A percentile compares a stretch with the other conserved stretches of the same genome.
Conservation (phyloP, 352 stramenopile genomes). For the Phytopythium helicoides region DNA sequence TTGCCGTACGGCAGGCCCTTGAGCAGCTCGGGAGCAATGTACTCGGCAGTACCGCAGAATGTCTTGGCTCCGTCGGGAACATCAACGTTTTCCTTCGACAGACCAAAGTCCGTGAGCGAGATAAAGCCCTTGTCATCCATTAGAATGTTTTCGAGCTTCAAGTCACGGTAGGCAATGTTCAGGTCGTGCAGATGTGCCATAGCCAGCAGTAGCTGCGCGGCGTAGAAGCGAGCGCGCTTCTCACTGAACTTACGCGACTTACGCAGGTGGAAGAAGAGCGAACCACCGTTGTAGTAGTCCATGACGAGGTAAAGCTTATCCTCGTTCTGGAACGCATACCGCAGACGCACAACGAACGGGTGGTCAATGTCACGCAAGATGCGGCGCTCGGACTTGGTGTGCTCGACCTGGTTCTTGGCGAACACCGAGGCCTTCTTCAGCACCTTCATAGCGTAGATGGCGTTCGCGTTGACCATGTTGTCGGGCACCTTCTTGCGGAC, state of each 20-base stretch:
- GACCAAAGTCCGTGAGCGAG: slow-evolving; percentile 90
- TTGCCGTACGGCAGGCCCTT: slow-evolving; percentile 89
- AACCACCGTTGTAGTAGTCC: slow-evolving; percentile 92
- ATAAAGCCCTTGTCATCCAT: slow-evolving; percentile 95
- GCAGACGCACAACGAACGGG: slow-evolving; percentile 91
- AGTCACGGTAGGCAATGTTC: slow-evolving; percentile 92
- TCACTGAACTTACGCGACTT: slow-evolving; percentile 90
- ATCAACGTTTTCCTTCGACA: slow-evolving; percentile 92
- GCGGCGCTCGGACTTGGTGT: slow-evolving; percentile 90
- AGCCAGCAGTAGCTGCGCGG: slow-evolving; percentile 87
- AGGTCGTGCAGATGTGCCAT: slow-evolving; percentile 93
- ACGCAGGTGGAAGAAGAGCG: slow-evolving; percentile 91
- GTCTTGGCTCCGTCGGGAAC: slow-evolving; percentile 87
- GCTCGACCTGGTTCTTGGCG: slow-evolving; percentile 92
- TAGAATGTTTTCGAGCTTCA: slow-evolving; percentile 96
- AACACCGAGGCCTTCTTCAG: slow-evolving; percentile 91
- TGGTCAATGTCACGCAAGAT: slow-evolving; percentile 91
- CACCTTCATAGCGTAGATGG: slow-evolving; percentile 94
- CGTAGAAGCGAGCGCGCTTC: slow-evolving; percentile 88
- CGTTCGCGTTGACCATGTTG: slow-evolving; percentile 53
- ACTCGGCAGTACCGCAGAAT: slow-evolving; percentile 93
- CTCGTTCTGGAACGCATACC: slow-evolving; percentile 93
- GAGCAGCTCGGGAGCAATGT: slow-evolving; percentile 91
- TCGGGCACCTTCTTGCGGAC: slow-evolving; percentile 91
- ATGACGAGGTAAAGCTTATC: slow-evolving; percentile 93